Conservation (phyloP, 2,329 filamentous ascomycete species). For the Fusarium poae region DNA sequence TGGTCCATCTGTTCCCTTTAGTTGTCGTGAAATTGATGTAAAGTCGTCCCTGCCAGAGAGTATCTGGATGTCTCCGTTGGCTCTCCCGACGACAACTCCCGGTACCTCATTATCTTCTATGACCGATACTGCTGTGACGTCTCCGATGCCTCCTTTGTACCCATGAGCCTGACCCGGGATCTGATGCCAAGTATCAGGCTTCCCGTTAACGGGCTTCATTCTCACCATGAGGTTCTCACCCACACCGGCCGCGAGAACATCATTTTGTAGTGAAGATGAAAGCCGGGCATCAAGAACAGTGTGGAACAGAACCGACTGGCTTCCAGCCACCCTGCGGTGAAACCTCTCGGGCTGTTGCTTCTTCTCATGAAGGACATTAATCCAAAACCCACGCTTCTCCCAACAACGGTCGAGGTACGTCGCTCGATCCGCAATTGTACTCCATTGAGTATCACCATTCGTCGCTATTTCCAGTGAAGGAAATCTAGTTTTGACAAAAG, state of each 20-base stretch:
- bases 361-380: slow-evolving; percentile 47
- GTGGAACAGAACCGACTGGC: slow-evolving; percentile 59
- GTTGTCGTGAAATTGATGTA: slow-evolving; percentile 45
- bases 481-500: slow-evolving; percentile 63
- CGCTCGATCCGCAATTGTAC: slow-evolving; percentile 58
- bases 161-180: slow-evolving; percentile 56
- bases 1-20: slow-evolving; percentile 29
- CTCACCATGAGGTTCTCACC: slow-evolving; percentile 65
- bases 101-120: slow-evolving; percentile 53
- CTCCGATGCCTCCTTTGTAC: slow-evolving; percentile 61
- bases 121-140: slow-evolving; percentile 63
- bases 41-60: slow-evolving; percentile 55
- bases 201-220: slow-evolving; percentile 51
- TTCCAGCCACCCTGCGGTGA: slow-evolving; percentile 35
- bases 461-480: slow-evolving; percentile 55
- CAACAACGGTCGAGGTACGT: slow-evolving; percentile 67
- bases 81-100: slow-evolving; percentile 61
- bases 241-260: slow-evolving; percentile 64
- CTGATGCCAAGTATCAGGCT: slow-evolving; percentile 53
- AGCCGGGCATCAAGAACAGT: slow-evolving; percentile 62
- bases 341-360: slow-evolving; percentile 27
- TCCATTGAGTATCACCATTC: slow-evolving; percentile 51
- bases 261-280: slow-evolving; percentile 54
- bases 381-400: slow-evolving; percentile 62
- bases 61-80: slow-evolving; percentile 63